Base-by-base conservation (phyloP, 176 grass and related monocot species). In the Lolium multiflorum region DNA sequence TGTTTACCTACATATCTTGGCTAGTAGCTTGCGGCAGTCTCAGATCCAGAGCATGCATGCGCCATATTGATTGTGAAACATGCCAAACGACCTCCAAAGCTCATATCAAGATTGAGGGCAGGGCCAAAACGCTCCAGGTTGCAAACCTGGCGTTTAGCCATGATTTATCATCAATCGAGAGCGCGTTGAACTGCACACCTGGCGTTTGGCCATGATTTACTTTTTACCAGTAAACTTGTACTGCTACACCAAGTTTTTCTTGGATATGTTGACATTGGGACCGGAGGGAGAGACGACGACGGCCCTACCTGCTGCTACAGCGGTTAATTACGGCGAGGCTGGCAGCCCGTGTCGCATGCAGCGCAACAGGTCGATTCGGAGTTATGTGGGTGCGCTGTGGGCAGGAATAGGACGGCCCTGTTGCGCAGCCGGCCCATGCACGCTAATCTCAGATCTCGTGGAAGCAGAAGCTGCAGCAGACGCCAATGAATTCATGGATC, bases 21-120 rank as follows among this genome's bases (percentile, higher is more conserved):
- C 83, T 52, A 65, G 71, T 17, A 25, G 31, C 47, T 15, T 15
- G 26, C 78, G 11, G 3, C 16, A 12, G 50, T 14, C 50, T 25
- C 59, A 65, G 59, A 66, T 67, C 46, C 73, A 85, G 26, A 2
- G 62, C 35, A 85, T 12, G 74, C 74, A 85, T 79, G 74, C 69
- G 83, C 37, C 3, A 22, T 58, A 57, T 78, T 79, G 25, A 47
- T 41, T 13, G 71, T 4, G 47, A n/a, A 78, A 25, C 59, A 55
- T 67, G 64, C 44, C 54, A 47, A 50, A 38, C 48, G 16, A 54
- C 63, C 18, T 48, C 43, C 20, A 59, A 22, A 59, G 57, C 7
- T 18, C 2, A 6, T 7, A 58, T 58, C 18, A 21, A 21, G 20
- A 10, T 59, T 59, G 7, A 59, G 54, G 52, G 7, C 26, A 43